These are phyloP conservation scores for Mrakia blollopis DNA, from an alignment of 768 basidiomycete species.

Conservation along the genomic window DNA sequence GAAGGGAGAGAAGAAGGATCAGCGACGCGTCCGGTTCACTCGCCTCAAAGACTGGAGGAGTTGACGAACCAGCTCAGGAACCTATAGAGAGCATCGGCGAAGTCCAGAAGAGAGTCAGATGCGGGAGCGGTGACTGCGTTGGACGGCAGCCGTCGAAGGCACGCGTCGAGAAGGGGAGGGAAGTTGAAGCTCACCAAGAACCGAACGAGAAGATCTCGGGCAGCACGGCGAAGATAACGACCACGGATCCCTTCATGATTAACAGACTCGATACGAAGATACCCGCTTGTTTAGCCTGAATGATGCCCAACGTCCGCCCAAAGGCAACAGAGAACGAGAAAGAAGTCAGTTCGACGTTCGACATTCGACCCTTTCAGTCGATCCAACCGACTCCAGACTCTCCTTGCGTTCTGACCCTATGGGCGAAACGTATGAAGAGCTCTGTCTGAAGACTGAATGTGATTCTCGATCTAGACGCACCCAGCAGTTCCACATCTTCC, in stretches of 20 bases:
- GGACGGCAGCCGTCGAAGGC: not conserved
- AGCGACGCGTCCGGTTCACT: too few species aligned
- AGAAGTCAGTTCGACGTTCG: not conserved
- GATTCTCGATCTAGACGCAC: not conserved
- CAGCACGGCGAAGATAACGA: slow-evolving; percentile 27
- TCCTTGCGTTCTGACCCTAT: too few species aligned
- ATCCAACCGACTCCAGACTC: too few species aligned
- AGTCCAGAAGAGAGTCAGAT: not conserved
- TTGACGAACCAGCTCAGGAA: slow-evolving; percentile 12
- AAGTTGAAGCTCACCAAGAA: slow-evolving; percentile 13
- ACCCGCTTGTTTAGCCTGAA: slow-evolving; percentile 24
- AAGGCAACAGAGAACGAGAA: not conserved
- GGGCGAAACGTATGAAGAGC: too few species aligned
- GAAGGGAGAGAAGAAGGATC: not conserved
- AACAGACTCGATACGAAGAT: slow-evolving; percentile 24
- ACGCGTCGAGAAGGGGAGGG: not conserved
- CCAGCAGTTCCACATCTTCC: slow-evolving; percentile 6
- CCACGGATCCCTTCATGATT: slow-evolving; percentile 25
- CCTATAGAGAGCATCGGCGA: not conserved
- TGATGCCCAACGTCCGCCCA: too few species aligned
- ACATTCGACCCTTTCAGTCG: not conserved
- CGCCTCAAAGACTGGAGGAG: not conserved
- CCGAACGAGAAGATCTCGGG: slow-evolving; percentile 27
- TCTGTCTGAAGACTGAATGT: too few species aligned
- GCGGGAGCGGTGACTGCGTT: too few species aligned